These are phyloP conservation scores for Coemansia sp. DNA, from an alignment of 192 early-diverging fungal species.

Conservation along the genomic window DNA sequence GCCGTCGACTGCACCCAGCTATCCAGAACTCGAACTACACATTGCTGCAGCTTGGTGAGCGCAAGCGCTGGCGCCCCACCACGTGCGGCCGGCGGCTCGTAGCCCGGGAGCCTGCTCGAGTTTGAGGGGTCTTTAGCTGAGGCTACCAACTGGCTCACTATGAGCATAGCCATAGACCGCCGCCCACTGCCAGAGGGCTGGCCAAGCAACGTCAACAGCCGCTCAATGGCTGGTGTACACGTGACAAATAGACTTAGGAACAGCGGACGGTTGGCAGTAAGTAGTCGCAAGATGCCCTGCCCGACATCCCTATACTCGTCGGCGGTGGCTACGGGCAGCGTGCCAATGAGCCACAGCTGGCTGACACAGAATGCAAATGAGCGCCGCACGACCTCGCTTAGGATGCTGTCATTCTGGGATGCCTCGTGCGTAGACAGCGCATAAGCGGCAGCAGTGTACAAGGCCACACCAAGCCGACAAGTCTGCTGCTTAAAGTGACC, in stretches of 20 bases:
- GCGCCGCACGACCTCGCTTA: neutral
- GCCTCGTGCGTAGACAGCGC: conserved; percentile 16
- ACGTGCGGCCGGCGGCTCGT: conserved; percentile 2
- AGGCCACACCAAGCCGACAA: conserved; percentile 20
- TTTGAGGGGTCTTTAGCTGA: conserved; percentile 24
- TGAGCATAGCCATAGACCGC: conserved; percentile 29
- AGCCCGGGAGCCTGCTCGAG: conserved; percentile 17
- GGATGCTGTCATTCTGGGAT: neutral
- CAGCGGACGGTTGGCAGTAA: conserved; percentile 24
- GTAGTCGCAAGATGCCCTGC: conserved; percentile 39
- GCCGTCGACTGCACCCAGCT: conserved; percentile 35
- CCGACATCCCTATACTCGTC: conserved; percentile 18
- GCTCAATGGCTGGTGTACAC: conserved; percentile 11
- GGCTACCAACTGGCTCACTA: conserved; percentile 32
- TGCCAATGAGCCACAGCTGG: conserved; percentile 40
- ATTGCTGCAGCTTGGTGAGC: conserved; percentile 11
- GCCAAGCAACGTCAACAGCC: conserved; percentile 32
- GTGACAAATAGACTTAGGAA: conserved; percentile 18
- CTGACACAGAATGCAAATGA: conserved; percentile 24
- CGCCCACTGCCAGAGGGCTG: neutral
- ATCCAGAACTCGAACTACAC: conserved; percentile 13
- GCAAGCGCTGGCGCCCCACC: conserved; percentile 4
- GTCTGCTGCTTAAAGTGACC: conserved; percentile 34
- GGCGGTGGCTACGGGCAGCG: neutral
- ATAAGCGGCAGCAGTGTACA: conserved; percentile 31